Base-by-base conservation (phyloP, 2,329 filamentous ascomycete species). In the Pyrenophora graminea region DNA sequence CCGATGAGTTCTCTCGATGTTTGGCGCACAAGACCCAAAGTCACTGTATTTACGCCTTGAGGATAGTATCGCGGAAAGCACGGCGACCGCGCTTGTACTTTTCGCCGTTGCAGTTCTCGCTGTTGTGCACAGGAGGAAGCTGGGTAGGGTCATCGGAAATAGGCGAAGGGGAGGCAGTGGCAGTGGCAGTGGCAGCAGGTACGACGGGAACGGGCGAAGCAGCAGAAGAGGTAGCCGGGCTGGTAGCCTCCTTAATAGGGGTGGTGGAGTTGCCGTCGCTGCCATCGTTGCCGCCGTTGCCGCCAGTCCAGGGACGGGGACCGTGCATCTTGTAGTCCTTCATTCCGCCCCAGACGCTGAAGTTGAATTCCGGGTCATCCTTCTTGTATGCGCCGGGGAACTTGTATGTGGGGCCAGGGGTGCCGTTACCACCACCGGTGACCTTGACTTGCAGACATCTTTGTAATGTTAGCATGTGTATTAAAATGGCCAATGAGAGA, bases 371-470 rank as follows among this genome's bases (percentile, higher is more conserved):
- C 2, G 65, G 60, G 41, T 68, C 65, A n/a, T 37, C 48, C 18
- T 55, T 55, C 54, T 59, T 61, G 76, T 60, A 76, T 63, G 32
- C 75, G 17, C 64, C 75, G n/a, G 75, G 73, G 56, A 77, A 73
- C 59, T 71, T 68, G 38, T 69, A 66, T 17, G 68, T 61, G 3
- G 70, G 67, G 9, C 58, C 54, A 10, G 56, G 58, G 13, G 34
- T 64, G 44, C 66, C 70, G 30, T 49, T 59, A 15, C 71, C 70
- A 12, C 65, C 61, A 7, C 69, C 70, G 12, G 63, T 66, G 46
- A 78, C 69, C 58, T 74, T 70, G 50, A 79, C 55, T 63, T 79
- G 76, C 0, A 71, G 72, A 58, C 76, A 78, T 3, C 50, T 44
- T 30, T 9, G 0, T 5, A 15, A 6, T 10, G 10, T 44, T 30